These are phyloP conservation scores for Uronychia setigera DNA, from an alignment of 73 alveolate genomes.

Conservation along the genomic window DNA sequence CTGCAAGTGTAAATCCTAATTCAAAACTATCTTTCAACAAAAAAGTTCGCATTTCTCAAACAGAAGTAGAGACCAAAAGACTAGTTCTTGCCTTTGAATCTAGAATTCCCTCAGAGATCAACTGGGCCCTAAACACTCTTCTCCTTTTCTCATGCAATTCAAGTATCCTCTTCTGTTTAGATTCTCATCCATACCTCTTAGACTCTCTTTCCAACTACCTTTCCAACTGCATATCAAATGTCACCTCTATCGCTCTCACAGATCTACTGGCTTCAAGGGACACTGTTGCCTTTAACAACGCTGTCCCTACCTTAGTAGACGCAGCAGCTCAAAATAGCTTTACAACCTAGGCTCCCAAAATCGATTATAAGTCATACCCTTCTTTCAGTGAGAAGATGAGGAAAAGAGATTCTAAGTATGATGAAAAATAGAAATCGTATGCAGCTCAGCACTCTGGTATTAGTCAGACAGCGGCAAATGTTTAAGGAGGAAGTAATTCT, in stretches of 20 bases:
- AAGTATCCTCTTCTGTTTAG: slow-evolving; percentile 71
- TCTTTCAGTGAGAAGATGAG: slow-evolving; percentile 48
- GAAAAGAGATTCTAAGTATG: slow-evolving; percentile 52
- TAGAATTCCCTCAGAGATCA: slow-evolving; percentile 93
- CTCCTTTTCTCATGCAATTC: slow-evolving; percentile 92
- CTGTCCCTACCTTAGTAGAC: slow-evolving; percentile 55
- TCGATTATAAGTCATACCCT: slow-evolving; percentile 49
- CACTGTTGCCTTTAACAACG: slow-evolving; percentile 13
- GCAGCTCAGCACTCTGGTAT: not conserved
- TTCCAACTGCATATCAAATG: slow-evolving; percentile 76
- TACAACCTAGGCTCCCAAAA: not conserved
- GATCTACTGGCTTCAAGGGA: slow-evolving; percentile 48
- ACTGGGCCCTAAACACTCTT: slow-evolving; percentile 97
- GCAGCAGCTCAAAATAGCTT: not conserved
- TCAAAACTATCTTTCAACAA: slow-evolving; percentile 42
- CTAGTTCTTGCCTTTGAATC: slow-evolving; percentile 98
- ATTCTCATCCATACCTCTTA: slow-evolving; percentile 85
- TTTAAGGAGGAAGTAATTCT: not conserved
- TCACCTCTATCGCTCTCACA: slow-evolving; percentile 32
- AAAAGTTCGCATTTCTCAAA: slow-evolving; percentile 77
- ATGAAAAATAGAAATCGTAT: slow-evolving; percentile 32
- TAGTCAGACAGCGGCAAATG: not conserved
- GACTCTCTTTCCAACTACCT: slow-evolving; percentile 85
- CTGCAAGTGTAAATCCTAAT: slow-evolving; percentile 47
- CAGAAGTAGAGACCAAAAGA: slow-evolving; percentile 91